phyloP scores from a whole-genome alignment of 2,329 filamentous ascomycete genomes.

The Aspergillus novoparasiticus region DNA sequence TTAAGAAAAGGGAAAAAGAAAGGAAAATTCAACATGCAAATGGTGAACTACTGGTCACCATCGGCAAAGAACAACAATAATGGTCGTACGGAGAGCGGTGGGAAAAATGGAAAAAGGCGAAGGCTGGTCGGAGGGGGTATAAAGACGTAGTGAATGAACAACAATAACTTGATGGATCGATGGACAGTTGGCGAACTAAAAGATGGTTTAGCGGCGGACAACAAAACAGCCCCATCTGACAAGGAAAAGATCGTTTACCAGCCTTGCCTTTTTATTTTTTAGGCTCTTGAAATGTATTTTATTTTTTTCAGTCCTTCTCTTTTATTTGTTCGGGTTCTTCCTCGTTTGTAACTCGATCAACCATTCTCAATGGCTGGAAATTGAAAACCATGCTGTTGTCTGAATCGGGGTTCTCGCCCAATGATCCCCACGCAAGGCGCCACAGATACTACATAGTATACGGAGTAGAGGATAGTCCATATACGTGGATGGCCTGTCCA shows the following conservation, averaged over 20 bases:
- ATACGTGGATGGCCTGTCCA: neutral
- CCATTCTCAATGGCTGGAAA: neutral
- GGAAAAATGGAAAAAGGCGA: constrained; percentile 20
- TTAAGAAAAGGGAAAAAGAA: neutral
- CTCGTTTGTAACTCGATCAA: neutral
- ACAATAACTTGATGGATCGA: neutral
- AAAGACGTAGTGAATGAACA: constrained; percentile 1
- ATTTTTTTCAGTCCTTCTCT: neutral
- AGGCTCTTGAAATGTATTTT: neutral
- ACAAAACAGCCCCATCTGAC: constrained; percentile 12
- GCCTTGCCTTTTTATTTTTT: constrained; percentile 6
- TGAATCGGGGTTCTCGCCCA: neutral
- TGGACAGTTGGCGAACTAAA: constrained; percentile 7
- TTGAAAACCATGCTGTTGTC: neutral
- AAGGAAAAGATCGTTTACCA: constrained; percentile 4
- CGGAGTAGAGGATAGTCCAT: neutral
- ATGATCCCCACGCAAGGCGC: constrained; percentile 1
- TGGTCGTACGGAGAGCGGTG: neutral
- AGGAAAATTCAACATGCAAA: constrained; percentile 9
- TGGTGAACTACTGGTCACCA: constrained; percentile 4
- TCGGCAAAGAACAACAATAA: constrained; percentile 6
- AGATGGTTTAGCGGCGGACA: constrained; percentile 11
- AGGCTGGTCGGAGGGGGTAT: constrained; percentile 25
- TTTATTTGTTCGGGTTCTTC: neutral
- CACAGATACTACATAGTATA: neutral